Percentiles rank a stretch among this genome's conserved stretches.
phyloP scores from a whole-genome alignment of 2,329 filamentous ascomycete species.

The Aureobasidium vineae region DNA sequence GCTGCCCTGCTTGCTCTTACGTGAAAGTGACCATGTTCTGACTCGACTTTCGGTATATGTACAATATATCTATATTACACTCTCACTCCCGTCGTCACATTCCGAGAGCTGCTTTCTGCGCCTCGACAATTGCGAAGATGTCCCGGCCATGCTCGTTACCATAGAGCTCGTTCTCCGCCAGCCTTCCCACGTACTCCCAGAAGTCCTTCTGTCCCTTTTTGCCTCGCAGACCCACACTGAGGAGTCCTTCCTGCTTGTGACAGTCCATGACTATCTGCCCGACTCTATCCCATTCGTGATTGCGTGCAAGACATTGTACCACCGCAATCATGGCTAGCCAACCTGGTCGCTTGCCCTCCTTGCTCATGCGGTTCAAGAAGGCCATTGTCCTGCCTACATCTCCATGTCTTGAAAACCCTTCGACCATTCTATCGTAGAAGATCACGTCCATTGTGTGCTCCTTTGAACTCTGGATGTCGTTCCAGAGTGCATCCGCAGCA shows the following conservation, averaged over 20 bases:
- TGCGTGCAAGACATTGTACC: conserved; percentile 41
- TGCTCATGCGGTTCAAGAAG: conserved; percentile 43
- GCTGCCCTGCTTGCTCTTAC: neutral
- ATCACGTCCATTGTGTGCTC: conserved; percentile 47
- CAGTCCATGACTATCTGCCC: conserved; percentile 42
- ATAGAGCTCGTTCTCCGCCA: conserved; percentile 28
- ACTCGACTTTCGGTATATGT: neutral
- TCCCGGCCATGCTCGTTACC: conserved; percentile 12
- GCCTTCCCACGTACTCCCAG: conserved; percentile 33
- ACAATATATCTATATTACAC: neutral
- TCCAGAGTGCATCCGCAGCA: conserved; percentile 60
- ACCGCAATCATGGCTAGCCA: conserved; percentile 45
- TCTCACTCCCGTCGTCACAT: neutral
- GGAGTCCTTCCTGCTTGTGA: conserved; percentile 35
- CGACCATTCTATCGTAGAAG: conserved; percentile 69
- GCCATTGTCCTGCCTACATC: conserved; percentile 51
- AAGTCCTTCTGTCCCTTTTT: conserved; percentile 34
- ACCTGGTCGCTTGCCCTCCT: conserved; percentile 43
- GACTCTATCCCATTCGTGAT: conserved; percentile 40
- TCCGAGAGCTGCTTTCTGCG: conserved; percentile 4
- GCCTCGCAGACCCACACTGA: conserved; percentile 31
- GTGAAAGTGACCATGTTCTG: neutral
- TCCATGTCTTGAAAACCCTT: conserved; percentile 58
- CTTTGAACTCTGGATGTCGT: conserved; percentile 43
- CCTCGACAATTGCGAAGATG: conserved; percentile 10